Base-by-base conservation (phyloP, 768 basidiomycete species). In the Lactifluus echinatus region DNA sequence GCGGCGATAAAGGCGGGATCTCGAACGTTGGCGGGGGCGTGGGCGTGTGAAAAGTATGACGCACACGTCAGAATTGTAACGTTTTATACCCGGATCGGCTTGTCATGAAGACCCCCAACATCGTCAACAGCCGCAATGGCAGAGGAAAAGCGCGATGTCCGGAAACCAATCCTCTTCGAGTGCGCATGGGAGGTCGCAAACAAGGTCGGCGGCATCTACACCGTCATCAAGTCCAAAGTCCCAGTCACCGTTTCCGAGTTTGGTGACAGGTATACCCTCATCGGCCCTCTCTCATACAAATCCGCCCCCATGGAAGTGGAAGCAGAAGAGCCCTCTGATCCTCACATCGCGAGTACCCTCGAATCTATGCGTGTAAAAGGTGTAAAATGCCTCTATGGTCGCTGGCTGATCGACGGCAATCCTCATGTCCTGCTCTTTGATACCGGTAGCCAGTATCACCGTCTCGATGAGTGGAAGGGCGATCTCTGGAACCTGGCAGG, bases 221-320 rank as follows among this genome's bases (percentile, higher is more conserved):
- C 95, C 63, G 95, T 99, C 75, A 96, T 98, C 70, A 97, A 97
- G 76, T 98, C 96, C 50, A 99, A 99, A 70, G 93, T 96, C 55
- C 96, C 96, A 53, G 92, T 99, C 74, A 98, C 96, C 65, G 89
- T 94, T 68, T 83, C 84, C 55, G 96, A 98, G 73, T 98, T 87
- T 74, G 93, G 90, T 67, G 89, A 92, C 73, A 80, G 94, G 67
- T 96, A 95, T 76, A 89, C 85, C 64, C 84, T 99, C 70, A 90
- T 99, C 66, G 96, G 96, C 31, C 96, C 96, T n/a, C 83, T 99
- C 61, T 89, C 86, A 49, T 95, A 98, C 85, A 98, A 98, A 76
- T 86, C 90, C 1, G 95, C 95, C 0, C 94, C 95, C 46, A 93
- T 99, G 93, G 96, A 99, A 74, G 96, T 99, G 66, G 96, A 98